Conservation (phyloP, 148 eudicot species). For the Fagopyrum tataricum region DNA sequence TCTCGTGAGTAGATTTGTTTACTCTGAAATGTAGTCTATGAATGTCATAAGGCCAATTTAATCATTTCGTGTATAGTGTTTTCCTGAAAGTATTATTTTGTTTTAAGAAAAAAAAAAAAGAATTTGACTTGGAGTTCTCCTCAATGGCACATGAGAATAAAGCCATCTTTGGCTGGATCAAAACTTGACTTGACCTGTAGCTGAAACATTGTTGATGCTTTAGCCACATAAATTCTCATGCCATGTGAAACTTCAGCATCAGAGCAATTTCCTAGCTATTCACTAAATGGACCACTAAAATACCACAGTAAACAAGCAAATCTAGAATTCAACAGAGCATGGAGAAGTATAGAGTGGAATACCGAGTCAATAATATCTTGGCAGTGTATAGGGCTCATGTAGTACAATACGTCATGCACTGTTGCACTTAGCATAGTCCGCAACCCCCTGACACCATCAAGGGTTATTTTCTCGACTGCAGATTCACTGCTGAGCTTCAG, state of each 20-base stretch:
- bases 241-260: neutral
- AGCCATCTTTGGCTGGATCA: neutral
- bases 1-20: no score
- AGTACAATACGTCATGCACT: conserved; percentile 91
- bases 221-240: no score
- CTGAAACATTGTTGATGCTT: no score
- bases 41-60: no score
- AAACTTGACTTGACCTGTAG: no score
- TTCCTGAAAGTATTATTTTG: neutral
- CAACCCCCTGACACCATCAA: conserved; percentile 85
- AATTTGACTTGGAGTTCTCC: neutral
- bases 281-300: neutral
- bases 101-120: neutral
- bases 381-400: conserved; percentile 99
- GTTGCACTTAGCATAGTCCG: conserved; percentile 89
- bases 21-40: no score
- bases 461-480: conserved; percentile 74
- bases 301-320: neutral
- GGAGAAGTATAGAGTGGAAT: conserved; percentile 14
- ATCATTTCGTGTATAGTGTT: no score
- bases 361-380: conserved; percentile 95
- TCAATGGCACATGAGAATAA: neutral
- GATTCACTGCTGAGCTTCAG: conserved; percentile 89
- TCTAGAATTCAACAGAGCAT: conserved; percentile 2
- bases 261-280: neutral